These are phyloP conservation scores for Penicillium brevicompactum DNA, from an alignment of 2,329 filamentous ascomycete species.

Conservation along the genomic window DNA sequence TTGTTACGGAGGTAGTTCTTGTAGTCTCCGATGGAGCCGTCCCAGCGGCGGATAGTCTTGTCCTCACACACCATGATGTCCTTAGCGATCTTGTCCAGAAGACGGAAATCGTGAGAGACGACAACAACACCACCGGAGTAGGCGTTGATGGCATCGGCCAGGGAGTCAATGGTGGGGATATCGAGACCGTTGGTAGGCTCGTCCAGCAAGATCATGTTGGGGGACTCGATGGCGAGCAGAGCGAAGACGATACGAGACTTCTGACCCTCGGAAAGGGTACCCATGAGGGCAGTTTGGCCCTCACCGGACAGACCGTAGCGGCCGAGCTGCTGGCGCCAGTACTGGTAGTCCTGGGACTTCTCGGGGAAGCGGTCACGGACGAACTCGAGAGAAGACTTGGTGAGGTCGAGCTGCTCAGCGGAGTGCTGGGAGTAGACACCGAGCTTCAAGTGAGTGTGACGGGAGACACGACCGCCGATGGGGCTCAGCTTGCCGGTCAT, in stretches of 20 bases:
- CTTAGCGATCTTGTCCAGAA: constrained; percentile 99
- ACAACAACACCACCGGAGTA: constrained; percentile 96
- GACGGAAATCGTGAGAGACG: constrained; percentile 97
- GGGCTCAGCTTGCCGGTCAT: constrained; percentile 96
- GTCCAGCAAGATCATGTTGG: constrained; percentile 97
- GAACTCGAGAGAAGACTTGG: constrained; percentile 96
- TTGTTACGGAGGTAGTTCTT: constrained; percentile 99
- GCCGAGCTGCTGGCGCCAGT: constrained; percentile 97
- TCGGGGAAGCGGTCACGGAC: constrained; percentile 90
- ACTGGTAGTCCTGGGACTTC: constrained; percentile 96
- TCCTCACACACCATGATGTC: constrained; percentile 99
- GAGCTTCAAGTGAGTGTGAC: constrained; percentile 97
- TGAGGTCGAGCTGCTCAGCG: constrained; percentile 95
- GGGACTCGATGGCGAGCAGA: constrained; percentile 87
- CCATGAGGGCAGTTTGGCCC: constrained; percentile 94
- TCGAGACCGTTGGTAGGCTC: constrained; percentile 99
- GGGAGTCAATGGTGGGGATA: constrained; percentile 95
- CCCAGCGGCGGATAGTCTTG: constrained; percentile 88
- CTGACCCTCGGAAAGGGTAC: constrained; percentile 95
- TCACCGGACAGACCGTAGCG: constrained; percentile 92
- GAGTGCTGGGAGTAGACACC: constrained; percentile 99
- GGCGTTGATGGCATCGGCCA: constrained; percentile 96
- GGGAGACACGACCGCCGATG: constrained; percentile 76
- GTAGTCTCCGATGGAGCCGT: constrained; percentile 88
- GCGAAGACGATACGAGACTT: constrained; percentile 98